Base-by-base conservation (phyloP, 1,284 basidiomycete species). In the Pascua guehoae region DNA sequence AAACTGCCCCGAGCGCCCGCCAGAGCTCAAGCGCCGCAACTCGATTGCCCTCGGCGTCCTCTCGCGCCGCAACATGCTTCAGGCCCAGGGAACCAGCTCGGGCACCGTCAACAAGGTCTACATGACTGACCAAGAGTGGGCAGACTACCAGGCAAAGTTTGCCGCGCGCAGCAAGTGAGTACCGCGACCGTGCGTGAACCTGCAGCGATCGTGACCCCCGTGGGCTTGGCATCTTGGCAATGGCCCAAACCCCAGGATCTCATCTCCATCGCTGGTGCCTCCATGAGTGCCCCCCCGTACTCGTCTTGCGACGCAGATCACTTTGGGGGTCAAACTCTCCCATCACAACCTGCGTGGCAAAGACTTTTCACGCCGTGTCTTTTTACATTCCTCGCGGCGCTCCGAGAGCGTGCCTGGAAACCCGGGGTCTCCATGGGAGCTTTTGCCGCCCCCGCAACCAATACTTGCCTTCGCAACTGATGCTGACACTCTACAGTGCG, bases 61-160 rank as follows among this genome's bases (percentile, higher is more conserved):
- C 0, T 68, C 70, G 9, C 53, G 75, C 39, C 70, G 67, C 51
- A 68, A 68, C 48, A 60, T 77, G 57, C 59, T 76, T 39, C 61
- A 60, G 14, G 68, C 66, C 15, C 69, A 71, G 54, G 70, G 68
- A 15, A 59, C 47, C 16, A 18, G 17, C 12, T 45, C 51, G 24
- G 49, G 60, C 8, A 48, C 51, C 11, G 43, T 60, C 12, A 62
- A 53, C 36, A 65, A 54, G 42, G 58, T 76, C 47, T 61, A 67
- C 51, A 74, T 76, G 73, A 73, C 65, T 5, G 74, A 76, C 61
- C 67, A 60, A 32, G 70, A 76, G 46, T 76, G 74, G 74, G 72
- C 71, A 51, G 65, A 62, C 36, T 75, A 76, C 61, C 71, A 72
- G 60, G 61, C 56, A 36, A 58, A 67, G 49, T 70, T 66, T 56